Conservation (phyloP, 2,329 filamentous ascomycete genomes). For the Dactylellina cionopaga region DNA sequence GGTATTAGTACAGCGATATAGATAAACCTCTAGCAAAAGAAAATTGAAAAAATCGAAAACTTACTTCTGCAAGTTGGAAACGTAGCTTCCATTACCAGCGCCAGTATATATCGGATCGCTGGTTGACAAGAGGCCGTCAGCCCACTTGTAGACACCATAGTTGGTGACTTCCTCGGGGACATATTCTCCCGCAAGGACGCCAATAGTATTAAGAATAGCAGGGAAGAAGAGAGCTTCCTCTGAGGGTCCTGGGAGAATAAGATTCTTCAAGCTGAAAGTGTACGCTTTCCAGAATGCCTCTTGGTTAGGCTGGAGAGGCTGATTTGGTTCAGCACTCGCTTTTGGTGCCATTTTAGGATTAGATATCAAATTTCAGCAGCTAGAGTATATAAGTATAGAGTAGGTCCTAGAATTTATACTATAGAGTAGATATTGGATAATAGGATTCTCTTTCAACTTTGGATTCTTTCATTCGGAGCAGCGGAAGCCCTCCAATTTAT, state of each 20-base stretch:
- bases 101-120: conserved; percentile 10
- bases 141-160: conserved; percentile 31
- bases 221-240: conserved; percentile 11
- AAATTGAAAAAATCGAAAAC: background rate
- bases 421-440: too few relatives aligned
- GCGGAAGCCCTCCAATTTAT: too few relatives aligned
- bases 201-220: conserved; percentile 13
- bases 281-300: conserved; percentile 27
- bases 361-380: too few relatives aligned
- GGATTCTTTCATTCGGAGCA: too few relatives aligned
- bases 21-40: background rate
- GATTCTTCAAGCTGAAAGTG: conserved; percentile 12
- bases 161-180: conserved; percentile 17
- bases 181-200: background rate
- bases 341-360: too few relatives aligned
- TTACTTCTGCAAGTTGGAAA: conserved; percentile 10
- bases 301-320: conserved; percentile 10
- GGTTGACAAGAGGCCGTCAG: conserved; percentile 7
- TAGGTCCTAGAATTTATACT: too few relatives aligned
- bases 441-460: too few relatives aligned
- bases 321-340: background rate
- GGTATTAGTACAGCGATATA: background rate
- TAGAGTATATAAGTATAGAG: too few relatives aligned
- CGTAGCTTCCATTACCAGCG: conserved; percentile 14
- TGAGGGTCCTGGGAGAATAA: conserved; percentile 6